Evolutionary conservation across 2,329 filamentous ascomycete genomes (phyloP), one percentile per base, ranked within the genome.

Genomic region (Penicillium sp.): DNA sequence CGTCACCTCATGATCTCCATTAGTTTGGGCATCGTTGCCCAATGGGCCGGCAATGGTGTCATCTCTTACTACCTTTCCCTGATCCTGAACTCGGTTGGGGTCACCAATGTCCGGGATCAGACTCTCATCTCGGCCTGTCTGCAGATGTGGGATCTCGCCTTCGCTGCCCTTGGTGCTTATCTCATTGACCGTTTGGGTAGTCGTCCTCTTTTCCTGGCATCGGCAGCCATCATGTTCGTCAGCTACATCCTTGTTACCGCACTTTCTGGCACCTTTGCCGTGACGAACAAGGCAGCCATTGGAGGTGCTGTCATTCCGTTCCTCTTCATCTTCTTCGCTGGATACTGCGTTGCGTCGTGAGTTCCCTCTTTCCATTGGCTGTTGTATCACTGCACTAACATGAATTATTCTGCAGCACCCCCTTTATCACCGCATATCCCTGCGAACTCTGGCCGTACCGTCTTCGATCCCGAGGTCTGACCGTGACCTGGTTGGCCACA

Each of bases 281-380:
- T 61, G 1, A 68, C 63, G 1, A 38, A 47, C 0, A 54, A 59
- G 2, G 33, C 56, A 0, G 59, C 63, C 2, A 65, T 63, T 0
- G 73, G 73, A 10, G 68, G 61, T 6, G 70, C 71, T 1, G 72
- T 73, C 1, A 70, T 75, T 10, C 70, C 71, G 0, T 68, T 74
- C 28, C 57, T 75, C 9, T 75, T 73, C 42, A 62, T 72, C 28
- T 74, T 68, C 61, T 73, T 70, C 49, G 68, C 66, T 0, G 70
- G 68, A 13, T 72, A 72, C 24, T 65, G 65, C 13, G 67, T 72
- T 26, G 70, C 70, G 1, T 28, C 71, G 68, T 70, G 57, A 65
- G 67, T 56, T 12, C 28, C 19, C n/a, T 28, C 17, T 33, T 38
- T n/a, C 15, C 5, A 17, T 7, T n/a, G 37, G 22, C 17, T 17